phyloP scores from a whole-genome alignment of 2,329 filamentous ascomycete species.

The Cladosporium sp. region DNA sequence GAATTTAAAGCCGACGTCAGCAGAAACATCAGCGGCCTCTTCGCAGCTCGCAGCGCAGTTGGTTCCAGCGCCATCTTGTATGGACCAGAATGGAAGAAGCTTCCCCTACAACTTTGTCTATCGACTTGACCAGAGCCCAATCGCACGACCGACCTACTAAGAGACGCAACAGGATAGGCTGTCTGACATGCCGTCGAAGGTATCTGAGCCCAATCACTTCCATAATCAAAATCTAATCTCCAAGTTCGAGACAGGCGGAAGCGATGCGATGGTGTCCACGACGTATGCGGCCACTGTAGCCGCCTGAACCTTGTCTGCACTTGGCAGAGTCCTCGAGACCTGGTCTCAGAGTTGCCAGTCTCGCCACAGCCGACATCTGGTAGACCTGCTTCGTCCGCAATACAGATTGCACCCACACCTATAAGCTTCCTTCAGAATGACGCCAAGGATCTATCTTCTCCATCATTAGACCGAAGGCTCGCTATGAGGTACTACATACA shows the following conservation, averaged over 20 bases:
- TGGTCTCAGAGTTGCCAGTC: neutral
- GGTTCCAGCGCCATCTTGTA: neutral
- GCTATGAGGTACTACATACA: conserved; percentile 11
- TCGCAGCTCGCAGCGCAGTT: too few relatives aligned
- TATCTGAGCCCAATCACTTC: neutral
- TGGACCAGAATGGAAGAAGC: neutral
- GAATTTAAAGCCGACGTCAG: too few relatives aligned
- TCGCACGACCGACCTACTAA: neutral
- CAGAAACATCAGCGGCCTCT: too few relatives aligned
- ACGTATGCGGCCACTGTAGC: neutral
- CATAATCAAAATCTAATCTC: neutral
- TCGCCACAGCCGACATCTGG: neutral
- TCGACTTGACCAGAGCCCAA: neutral
- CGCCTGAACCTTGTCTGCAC: neutral
- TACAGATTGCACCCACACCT: neutral
- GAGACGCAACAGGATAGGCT: conserved; percentile 3
- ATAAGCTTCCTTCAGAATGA: neutral
- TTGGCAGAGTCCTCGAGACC: neutral
- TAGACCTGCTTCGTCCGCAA: neutral
- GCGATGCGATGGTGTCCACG: neutral
- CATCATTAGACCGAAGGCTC: neutral
- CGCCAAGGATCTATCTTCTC: neutral
- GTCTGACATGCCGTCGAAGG: conserved; percentile 7
- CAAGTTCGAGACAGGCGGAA: neutral
- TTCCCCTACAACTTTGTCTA: neutral